These are phyloP conservation scores for Hypoxylon sp. DNA, from an alignment of 2,329 filamentous ascomycete species.

Conservation along the genomic window DNA sequence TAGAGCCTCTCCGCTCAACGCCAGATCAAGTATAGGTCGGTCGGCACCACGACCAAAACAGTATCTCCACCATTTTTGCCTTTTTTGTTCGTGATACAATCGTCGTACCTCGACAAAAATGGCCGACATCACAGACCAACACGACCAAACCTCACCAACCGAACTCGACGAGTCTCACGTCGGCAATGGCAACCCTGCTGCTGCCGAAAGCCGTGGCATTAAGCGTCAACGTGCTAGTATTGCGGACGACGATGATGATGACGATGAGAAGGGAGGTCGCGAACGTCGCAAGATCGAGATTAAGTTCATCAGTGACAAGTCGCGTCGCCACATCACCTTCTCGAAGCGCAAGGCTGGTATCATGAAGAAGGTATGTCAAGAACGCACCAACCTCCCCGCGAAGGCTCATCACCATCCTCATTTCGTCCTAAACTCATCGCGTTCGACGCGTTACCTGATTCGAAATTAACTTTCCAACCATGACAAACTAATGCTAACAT, in stretches of 20 bases:
- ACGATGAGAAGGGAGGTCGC: constrained; percentile 96
- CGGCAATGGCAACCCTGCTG: constrained; percentile 75
- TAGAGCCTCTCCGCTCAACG: constrained; percentile 60
- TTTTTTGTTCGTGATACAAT: constrained; percentile 61
- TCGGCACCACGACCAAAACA: constrained; percentile 72
- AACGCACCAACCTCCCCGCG: neutral
- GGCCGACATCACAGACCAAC: constrained; percentile 82
- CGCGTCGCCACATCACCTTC: constrained; percentile 98
- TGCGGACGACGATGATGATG: constrained; percentile 94
- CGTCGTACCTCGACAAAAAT: constrained; percentile 56
- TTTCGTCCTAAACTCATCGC: constrained; percentile 26
- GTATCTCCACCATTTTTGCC: constrained; percentile 67
- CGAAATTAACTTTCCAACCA: constrained; percentile 25
- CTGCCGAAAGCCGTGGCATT: constrained; percentile 78
- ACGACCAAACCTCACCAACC: constrained; percentile 77
- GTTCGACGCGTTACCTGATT: constrained; percentile 34
- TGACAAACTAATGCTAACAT: constrained; percentile 33
- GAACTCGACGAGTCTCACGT: constrained; percentile 77
- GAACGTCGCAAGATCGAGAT: constrained; percentile 99
- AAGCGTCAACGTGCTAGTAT: constrained; percentile 87
- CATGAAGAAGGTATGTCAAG: constrained; percentile 97
- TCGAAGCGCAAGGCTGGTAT: constrained; percentile 99
- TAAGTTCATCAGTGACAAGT: constrained; percentile 99
- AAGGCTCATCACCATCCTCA: constrained; percentile 20
- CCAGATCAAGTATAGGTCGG: constrained; percentile 73